These are phyloP conservation scores for Neolentinus lepideus DNA, from an alignment of 1,284 basidiomycete species.

Conservation along the genomic window DNA sequence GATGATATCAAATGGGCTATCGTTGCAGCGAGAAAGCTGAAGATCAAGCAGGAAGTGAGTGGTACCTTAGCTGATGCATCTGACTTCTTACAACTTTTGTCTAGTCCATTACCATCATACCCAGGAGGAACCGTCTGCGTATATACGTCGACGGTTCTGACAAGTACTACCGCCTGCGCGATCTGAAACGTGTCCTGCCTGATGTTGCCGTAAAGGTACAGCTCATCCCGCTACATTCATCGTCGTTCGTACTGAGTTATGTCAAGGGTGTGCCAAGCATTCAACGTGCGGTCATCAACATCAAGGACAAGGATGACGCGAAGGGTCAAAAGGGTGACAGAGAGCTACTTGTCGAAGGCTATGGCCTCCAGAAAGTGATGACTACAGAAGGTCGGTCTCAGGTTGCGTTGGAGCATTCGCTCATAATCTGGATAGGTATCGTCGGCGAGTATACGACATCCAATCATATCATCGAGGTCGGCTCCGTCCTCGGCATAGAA, in stretches of 20 bases:
- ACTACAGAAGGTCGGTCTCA: conserved; percentile 76
- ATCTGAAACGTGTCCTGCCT: conserved; percentile 75
- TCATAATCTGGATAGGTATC: conserved; percentile 52
- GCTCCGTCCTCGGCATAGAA: conserved; percentile 94
- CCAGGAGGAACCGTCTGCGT: conserved; percentile 74
- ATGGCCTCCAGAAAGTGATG: conserved; percentile 98
- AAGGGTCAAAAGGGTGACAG: conserved; percentile 79
- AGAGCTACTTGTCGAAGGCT: conserved; percentile 90
- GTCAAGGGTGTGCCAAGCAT: conserved; percentile 78
- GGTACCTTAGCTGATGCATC: neutral
- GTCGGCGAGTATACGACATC: conserved; percentile 89
- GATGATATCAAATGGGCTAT: conserved; percentile 95
- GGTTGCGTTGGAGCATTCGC: neutral
- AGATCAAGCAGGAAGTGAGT: conserved; percentile 79
- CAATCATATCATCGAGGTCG: conserved; percentile 97
- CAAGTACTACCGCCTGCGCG: conserved; percentile 85
- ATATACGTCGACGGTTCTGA: conserved; percentile 83
- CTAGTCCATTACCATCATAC: conserved; percentile 69
- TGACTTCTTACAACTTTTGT: neutral
- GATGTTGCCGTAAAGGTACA: conserved; percentile 84
- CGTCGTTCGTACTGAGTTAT: neutral
- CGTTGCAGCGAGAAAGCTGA: conserved; percentile 83
- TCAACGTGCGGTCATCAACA: conserved; percentile 88
- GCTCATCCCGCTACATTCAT: neutral
- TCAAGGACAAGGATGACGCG: conserved; percentile 75